phyloP scores from a whole-genome alignment of 2,329 filamentous ascomycete species.

The Aschersonia sp. region DNA sequence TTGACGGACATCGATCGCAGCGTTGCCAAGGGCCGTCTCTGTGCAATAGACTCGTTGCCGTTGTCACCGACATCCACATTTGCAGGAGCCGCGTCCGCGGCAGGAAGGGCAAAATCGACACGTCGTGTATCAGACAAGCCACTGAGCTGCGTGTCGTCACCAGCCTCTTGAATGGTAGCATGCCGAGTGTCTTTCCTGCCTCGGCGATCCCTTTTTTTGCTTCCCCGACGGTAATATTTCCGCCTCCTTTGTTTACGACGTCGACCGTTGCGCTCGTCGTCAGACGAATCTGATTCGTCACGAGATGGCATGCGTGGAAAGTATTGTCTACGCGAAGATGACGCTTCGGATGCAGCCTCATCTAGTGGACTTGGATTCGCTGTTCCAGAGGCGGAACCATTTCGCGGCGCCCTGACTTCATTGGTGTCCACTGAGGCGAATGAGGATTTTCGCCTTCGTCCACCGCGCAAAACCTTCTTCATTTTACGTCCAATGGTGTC shows the following conservation, averaged over 20 bases:
- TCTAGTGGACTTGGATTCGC: constrained; percentile 19
- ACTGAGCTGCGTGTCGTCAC: constrained; percentile 15
- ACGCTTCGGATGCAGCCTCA: constrained; percentile 22
- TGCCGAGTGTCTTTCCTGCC: constrained; percentile 29
- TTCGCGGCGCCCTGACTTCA: constrained; percentile 17
- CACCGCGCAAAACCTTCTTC: constrained; percentile 57
- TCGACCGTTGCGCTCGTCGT: constrained; percentile 25
- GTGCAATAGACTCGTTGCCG: constrained; percentile 9
- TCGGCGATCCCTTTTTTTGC: constrained; percentile 18
- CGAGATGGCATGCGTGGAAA: constrained; percentile 21
- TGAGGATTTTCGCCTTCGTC: constrained; percentile 65
- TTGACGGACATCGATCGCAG: constrained; percentile 49
- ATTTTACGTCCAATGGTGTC: constrained; percentile 61
- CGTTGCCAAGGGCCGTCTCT: constrained; percentile 30
- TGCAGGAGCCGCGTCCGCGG: constrained; percentile 9
- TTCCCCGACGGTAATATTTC: constrained; percentile 17
- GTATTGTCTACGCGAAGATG: constrained; percentile 19
- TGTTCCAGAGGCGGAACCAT: constrained; percentile 24
- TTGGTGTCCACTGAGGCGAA: constrained; percentile 49
- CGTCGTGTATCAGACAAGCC: constrained; percentile 26
- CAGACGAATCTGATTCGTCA: constrained; percentile 28
- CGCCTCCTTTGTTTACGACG: constrained; percentile 19
- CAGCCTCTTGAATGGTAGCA: constrained; percentile 3
- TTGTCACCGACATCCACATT: constrained; percentile 12
- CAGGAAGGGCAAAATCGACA: constrained; percentile 40